Evolutionary conservation across 805 yeast species (phyloP), one percentile per base, ranked within the genome.

Genomic region (Saccharomycopsis javanensis): DNA sequence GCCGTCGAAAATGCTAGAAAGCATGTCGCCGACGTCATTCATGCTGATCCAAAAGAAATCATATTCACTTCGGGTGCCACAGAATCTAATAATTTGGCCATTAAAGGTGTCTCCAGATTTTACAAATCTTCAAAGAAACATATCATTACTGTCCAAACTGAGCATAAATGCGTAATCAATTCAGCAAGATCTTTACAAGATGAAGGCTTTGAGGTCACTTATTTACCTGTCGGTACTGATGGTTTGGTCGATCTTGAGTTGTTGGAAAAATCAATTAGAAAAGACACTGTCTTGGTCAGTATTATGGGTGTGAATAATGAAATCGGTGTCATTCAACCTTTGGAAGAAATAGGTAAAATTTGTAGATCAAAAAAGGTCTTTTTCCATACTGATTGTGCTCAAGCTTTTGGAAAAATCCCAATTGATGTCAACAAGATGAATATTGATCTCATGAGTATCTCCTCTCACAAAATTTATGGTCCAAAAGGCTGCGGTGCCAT

Each of bases 41-140:
- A 82, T 31, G 99, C 99, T 34, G 96, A 94, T 69, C 88, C 98
- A 56, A 92, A 92, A 74, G 99, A 94, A 73, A 94, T 94, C 65
- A 86, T 94, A 52, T 91, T 94, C 75, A 94, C 98, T 0, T 85
- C 95, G 1, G 99, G 99, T 58, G 99, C 99, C 58, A 94, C 99
- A 4, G 99, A 94, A 71, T 83, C 94, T 51, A 94, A 94, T 74
- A 94, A 95, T 70, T 88, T 88, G 88, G 91, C 87, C 30, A 73
- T 94, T 64, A 94, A 94, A 72, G 99, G 99, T 68, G 96, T 94
- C 15, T 92, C 97, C 2, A 79, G 97, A 60, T 94, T 94, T 72
- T 94, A 92, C 75, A 80, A 81, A 59, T 87, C 86, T 67, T 85
- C 92, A 46, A 94, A 92, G 75, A 86, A 82, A 67, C 99, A 94